Conservation (phyloP, 1,284 basidiomycete species). For the Ceratobasidium sp. region DNA sequence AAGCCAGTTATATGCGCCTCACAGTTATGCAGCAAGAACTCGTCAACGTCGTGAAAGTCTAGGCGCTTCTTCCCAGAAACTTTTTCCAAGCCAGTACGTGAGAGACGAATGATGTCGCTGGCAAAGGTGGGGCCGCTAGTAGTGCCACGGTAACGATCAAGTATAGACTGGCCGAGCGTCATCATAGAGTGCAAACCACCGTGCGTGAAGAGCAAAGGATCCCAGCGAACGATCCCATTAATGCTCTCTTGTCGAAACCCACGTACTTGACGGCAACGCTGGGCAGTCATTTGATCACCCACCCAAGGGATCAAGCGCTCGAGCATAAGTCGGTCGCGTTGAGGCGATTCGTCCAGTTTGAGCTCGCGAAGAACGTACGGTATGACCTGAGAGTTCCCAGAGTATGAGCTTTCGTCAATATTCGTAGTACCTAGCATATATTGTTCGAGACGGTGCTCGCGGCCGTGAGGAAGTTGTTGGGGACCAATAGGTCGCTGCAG, state of each 20-base stretch:
- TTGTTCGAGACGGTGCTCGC: not conserved
- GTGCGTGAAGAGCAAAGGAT: not conserved
- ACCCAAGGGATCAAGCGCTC: not conserved
- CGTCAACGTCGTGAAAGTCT: not conserved
- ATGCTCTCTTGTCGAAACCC: not conserved
- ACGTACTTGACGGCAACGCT: not conserved
- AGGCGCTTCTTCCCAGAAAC: not conserved
- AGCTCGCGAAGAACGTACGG: not conserved
- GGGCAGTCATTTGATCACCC: conserved; percentile 7
- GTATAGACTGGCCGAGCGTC: not conserved
- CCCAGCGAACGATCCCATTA: not conserved
- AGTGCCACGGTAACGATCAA: not conserved
- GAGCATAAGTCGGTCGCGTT: not conserved
- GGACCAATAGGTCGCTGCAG: not conserved
- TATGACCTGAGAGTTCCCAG: conserved; percentile 17
- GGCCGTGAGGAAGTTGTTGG: conserved; percentile 13
- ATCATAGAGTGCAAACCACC: not conserved
- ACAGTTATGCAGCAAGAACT: not conserved
- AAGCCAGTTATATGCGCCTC: not conserved
- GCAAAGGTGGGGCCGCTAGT: not conserved
- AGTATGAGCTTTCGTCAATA: conserved; percentile 14
- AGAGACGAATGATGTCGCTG: not conserved
- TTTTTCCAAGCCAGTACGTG: not conserved
- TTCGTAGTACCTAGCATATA: conserved; percentile 10
- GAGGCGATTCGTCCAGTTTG: not conserved